Conservation (phyloP, 2,329 filamentous ascomycete species). For the Stagonosporopsis rhizophila region DNA sequence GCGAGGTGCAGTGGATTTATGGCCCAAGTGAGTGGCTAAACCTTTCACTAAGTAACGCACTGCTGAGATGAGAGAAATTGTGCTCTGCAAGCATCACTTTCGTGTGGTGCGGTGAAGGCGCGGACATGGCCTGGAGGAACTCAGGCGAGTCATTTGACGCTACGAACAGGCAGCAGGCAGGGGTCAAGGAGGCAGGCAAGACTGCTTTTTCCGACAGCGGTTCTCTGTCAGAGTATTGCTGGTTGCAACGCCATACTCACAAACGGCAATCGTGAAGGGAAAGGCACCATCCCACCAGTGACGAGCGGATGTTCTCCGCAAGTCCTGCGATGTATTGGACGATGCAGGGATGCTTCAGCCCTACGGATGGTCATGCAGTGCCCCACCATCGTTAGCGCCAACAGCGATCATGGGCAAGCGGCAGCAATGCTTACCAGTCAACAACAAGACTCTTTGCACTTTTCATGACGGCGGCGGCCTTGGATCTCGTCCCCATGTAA, state of each 20-base stretch:
- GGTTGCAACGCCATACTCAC: background rate
- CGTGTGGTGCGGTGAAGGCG: background rate
- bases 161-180: constrained; percentile 18
- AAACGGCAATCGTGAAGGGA: background rate
- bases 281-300: constrained; percentile 5
- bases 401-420: constrained; percentile 21
- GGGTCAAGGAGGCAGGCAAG: background rate
- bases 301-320: constrained; percentile 16
- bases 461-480: background rate
- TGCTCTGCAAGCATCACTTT: background rate
- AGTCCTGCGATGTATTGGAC: background rate
- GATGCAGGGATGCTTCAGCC: constrained; percentile 27
- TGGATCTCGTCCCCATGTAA: constrained; percentile 34
- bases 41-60: too few relatives aligned
- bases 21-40: background rate
- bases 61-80: background rate
- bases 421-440: constrained; percentile 11
- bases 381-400: constrained; percentile 29
- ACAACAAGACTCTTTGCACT: constrained; percentile 13
- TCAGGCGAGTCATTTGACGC: constrained; percentile 3
- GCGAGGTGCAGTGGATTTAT: background rate
- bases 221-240: background rate
- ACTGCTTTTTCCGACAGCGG: background rate
- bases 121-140: background rate
- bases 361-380: constrained; percentile 14